Base-by-base conservation (phyloP, 139 green algal species). In the Spirogloea muscicola region DNA sequence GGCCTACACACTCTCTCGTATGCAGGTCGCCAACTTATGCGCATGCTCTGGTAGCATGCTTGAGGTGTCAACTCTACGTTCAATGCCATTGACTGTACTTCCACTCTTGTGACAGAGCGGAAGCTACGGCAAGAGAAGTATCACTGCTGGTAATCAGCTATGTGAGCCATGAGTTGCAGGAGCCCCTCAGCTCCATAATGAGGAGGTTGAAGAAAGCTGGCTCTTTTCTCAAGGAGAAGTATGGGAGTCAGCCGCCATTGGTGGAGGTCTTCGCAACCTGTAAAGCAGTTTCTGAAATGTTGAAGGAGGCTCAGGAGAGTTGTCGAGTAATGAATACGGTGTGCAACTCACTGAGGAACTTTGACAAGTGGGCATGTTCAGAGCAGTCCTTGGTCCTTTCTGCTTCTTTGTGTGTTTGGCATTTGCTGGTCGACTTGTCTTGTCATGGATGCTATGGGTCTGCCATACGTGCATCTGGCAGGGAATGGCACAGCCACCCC, bases 291-390 rank as follows among this genome's bases (percentile, higher is more conserved):
- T 7, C 48, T 38, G 33, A 48, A 10, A 27, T 63, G 6, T 16
- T 72, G 29, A 33, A 13, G 27, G 37, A 72, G 63, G 39, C 37
- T 3, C 63, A 62, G 39, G 39, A 72, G 37, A 58, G 63, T 40
- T 72, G 63, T 16, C 63, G 63, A 6, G 16, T 72, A 7, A 62
- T 72, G 37, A 9, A 16, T 3, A 72, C 63, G 37, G 59, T 68
- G 7, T 7, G 52, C n/a, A n/a, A n/a, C n/a, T n/a, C n/a, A n/a
- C n/a, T n/a, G n/a, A n/a, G n/a, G n/a, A n/a, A n/a, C n/a, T n/a
- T n/a, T n/a, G n/a, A n/a, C n/a, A n/a, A n/a, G n/a, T n/a, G n/a
- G n/a, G n/a, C n/a, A n/a, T n/a, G n/a, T n/a, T n/a, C n/a, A n/a
- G n/a, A n/a, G n/a, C n/a, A n/a, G n/a, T n/a, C n/a, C n/a, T n/a